Evolutionary conservation across 2,329 filamentous ascomycete genomes (phyloP).

Genomic region (Calonectria ilicicola): DNA sequence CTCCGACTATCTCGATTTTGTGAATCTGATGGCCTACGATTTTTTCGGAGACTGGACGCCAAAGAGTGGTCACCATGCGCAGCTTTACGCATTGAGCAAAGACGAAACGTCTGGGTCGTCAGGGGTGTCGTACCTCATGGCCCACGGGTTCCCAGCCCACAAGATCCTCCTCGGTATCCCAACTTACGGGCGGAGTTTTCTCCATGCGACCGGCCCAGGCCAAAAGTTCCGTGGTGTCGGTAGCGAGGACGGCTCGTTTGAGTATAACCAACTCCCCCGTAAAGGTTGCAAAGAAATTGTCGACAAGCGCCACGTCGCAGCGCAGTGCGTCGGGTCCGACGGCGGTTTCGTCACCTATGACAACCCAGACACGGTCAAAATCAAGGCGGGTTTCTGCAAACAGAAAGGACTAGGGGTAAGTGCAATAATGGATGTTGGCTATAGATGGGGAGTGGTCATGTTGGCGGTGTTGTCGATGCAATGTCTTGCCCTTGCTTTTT

Average conservation of each 20-base stretch:
- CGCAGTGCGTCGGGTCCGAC: slow-evolving; percentile 78
- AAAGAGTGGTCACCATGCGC: slow-evolving; percentile 79
- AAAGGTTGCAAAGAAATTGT: slow-evolving; percentile 72
- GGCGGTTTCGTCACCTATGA: slow-evolving; percentile 86
- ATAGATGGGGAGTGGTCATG: slow-evolving; percentile 11
- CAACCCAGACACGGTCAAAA: slow-evolving; percentile 79
- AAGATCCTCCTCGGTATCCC: slow-evolving; percentile 84
- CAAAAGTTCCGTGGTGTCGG: slow-evolving; percentile 67
- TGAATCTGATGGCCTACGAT: slow-evolving; percentile 87
- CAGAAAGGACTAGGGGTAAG: slow-evolving; percentile 75
- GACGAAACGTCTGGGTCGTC: slow-evolving; percentile 75
- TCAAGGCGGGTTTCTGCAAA: slow-evolving; percentile 80
- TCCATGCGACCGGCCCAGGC: slow-evolving; percentile 73
- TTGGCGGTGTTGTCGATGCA: slow-evolving; percentile 12
- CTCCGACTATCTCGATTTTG: slow-evolving; percentile 75
- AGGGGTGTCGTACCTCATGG: slow-evolving; percentile 73
- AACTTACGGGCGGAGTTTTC: slow-evolving; percentile 80
- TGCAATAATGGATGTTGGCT: slow-evolving; percentile 33
- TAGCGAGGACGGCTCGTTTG: slow-evolving; percentile 78
- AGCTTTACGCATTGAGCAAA: slow-evolving; percentile 73
- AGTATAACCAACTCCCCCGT: slow-evolving; percentile 77
- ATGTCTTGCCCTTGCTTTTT: slow-evolving; percentile 27
- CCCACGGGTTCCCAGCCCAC: slow-evolving; percentile 73
- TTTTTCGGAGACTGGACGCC: slow-evolving; percentile 79
- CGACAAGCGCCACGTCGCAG: slow-evolving; percentile 76